Base-by-base conservation (phyloP, 768 basidiomycete species). In the Xerocomellus dryophilus region DNA sequence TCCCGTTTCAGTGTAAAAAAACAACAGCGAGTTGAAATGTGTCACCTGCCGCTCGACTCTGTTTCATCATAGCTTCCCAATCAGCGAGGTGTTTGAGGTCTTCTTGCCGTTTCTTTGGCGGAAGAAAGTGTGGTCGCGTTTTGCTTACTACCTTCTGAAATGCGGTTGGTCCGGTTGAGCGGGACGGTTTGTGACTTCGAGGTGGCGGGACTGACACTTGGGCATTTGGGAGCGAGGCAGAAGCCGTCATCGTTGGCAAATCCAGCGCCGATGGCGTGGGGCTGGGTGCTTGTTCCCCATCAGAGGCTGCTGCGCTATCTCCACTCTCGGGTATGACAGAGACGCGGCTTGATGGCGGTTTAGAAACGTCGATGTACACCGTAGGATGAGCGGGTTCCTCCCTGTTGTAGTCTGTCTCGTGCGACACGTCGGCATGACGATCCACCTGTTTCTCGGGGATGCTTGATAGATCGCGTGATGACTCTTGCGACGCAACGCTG, bases 1-100 rank as follows among this genome's bases (percentile, higher is more conserved):
- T 15, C 23, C 35, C 6, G 23, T 20, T 35, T 59, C 39, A 62
- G 53, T 35, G 25, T 39, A 25, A 41, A 53, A 38, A 53, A 18
- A 44, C 15, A 23, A 4, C 21, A 20, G 40, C n/a, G n/a, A 40
- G 43, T 31, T 34, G 58, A 36, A 29, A 51, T 11, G 10, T 10
- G 71, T 66, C 55, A 92, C 92, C 90, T 59, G 85, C 81, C 17
- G 71, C 69, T 48, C 87, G 83, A 72, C 89, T 92, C 42, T 76
- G 83, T 58, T 83, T 84, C 86, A 93, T 91, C 91, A 96, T 96
- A 32, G 78, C 71, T 64, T 91, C 82, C 88, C 93, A 94, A 65
- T 88, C 88, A 5, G 85, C 81, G 66, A 92, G 76, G 71, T 96
- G 93, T 60, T 86, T 94, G 44, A 77, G 70, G 64, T 95, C 93